Base-by-base conservation (phyloP, 208 protist species). In the Borovskyia barvae region DNA sequence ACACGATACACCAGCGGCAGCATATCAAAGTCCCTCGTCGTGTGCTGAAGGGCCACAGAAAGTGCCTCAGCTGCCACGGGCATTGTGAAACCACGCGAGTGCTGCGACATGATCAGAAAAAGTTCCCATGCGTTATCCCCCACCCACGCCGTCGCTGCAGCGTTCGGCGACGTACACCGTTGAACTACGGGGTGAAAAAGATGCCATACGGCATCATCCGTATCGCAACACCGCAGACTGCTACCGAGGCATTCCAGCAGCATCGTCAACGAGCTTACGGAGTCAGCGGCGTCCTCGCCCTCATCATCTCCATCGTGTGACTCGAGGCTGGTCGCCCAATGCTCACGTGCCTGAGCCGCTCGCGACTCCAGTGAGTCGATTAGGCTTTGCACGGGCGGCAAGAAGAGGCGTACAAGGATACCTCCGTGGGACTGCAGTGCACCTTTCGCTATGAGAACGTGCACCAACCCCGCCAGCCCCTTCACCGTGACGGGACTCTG, bases 101-200 rank as follows among this genome's bases (percentile, higher is more conserved):
- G 50, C 28, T 72, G 69, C 15, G 52, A 66, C 65, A 92, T 82
- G 7, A 49, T 41, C 14, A 91, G 70, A 0, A 94, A 60, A 17
- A 92, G 51, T 51, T 92, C 88, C 88, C 88, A 94, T 9, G 77
- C 85, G 48, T 77, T 33, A 47, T 94, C 88, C 70, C 92, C 84
- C 19, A 59, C 85, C 76, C 80, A 92, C 22, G 76, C 61, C 6
- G 80, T 71, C n/a, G 85, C 50, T 0, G 63, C 20, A 9, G 54
- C 30, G 1, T 41, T 72, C 15, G 78, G 66, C 24, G 39, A 17
- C 0, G 74, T 94, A 75, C 85, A 94, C 15, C 67, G 68, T 41
- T 82, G 22, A 3, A 92, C 66, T 28, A 92, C 49, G 24, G 64
- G 14, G 22, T 48, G 42, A 41, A 85, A 77, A 15, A 91, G 57